Conservation (phyloP, 805 yeast species). For the Candida argentea region DNA sequence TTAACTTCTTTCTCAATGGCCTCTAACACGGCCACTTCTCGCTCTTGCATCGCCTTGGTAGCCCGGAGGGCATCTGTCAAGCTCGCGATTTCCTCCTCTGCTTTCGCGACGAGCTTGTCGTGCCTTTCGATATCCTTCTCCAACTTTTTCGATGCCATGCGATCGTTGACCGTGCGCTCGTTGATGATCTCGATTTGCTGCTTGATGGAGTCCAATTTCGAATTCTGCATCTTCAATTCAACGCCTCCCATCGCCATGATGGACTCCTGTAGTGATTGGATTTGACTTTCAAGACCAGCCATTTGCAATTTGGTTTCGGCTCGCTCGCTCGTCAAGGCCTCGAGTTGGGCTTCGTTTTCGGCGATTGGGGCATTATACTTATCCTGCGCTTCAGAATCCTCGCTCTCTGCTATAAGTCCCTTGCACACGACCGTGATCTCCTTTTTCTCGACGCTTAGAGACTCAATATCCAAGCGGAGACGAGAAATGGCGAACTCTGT, state of each 20-base stretch:
- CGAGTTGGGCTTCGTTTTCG: constrained; percentile 14
- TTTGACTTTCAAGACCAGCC: constrained; percentile 42
- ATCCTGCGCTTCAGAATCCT: constrained; percentile 15
- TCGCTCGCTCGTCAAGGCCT: constrained; percentile 9
- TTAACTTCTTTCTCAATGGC: constrained; percentile 19
- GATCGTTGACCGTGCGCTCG: constrained; percentile 48
- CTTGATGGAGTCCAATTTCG: constrained; percentile 67
- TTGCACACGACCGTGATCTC: constrained; percentile 35
- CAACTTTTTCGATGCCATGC: constrained; percentile 46
- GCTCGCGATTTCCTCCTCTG: constrained; percentile 34
- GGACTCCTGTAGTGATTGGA: constrained; percentile 56
- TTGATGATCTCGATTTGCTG: constrained; percentile 54
- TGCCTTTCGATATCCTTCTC: constrained; percentile 54
- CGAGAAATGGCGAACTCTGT: constrained; percentile 54
- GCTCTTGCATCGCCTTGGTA: constrained; percentile 11
- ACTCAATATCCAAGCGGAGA: constrained; percentile 51
- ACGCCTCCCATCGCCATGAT: constrained; percentile 92
- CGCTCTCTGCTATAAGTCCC: constrained; percentile 31
- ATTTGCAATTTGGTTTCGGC: constrained; percentile 41
- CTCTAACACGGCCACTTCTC: constrained; percentile 20
- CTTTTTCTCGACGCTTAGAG: constrained; percentile 43
- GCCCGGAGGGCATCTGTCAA: constrained; percentile 15
- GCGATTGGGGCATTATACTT: constrained; percentile 31
- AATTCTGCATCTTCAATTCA: constrained; percentile 63
- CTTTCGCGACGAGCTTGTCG: constrained; percentile 34